Conservation (phyloP, 164 flowering plant genomes). For the Pachysandra terminalis region DNA sequence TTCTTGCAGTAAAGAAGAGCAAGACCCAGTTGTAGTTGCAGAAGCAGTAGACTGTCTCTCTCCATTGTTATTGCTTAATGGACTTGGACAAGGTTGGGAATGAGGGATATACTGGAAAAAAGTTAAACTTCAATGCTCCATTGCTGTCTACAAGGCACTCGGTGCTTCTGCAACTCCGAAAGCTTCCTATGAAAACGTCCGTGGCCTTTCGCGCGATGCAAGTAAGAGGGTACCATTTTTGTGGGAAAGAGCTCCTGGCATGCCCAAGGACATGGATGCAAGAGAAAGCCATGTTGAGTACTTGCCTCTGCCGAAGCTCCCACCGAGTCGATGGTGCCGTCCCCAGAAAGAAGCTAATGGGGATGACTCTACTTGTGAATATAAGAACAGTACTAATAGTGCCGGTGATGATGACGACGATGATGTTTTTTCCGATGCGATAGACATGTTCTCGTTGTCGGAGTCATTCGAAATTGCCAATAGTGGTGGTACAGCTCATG, state of each 20-base stretch:
- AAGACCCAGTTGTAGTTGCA: no score
- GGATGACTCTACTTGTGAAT: not conserved
- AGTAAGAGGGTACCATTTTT: slow-evolving; percentile 50
- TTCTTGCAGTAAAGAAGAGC: no score
- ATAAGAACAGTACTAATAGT: slow-evolving; percentile 5
- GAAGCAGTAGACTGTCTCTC: no score
- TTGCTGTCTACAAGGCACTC: slow-evolving; percentile 46
- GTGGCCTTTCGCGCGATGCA: slow-evolving; percentile 8
- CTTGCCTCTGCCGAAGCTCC: slow-evolving; percentile 39
- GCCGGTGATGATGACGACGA: slow-evolving; percentile 17
- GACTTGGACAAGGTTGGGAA: slow-evolving; percentile 16
- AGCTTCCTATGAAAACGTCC: slow-evolving; percentile 6
- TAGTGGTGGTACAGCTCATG: slow-evolving; percentile 3
- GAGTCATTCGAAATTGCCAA: slow-evolving; percentile 26
- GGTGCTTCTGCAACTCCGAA: not conserved
- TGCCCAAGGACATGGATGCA: slow-evolving; percentile 35
- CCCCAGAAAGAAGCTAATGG: not conserved
- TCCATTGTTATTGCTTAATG: slow-evolving; percentile 13
- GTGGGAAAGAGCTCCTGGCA: slow-evolving; percentile 69
- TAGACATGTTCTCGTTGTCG: slow-evolving; percentile 50
- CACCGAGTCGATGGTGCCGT: slow-evolving; percentile 43
- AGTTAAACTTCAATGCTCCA: slow-evolving; percentile 54
- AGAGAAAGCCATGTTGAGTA: not conserved
- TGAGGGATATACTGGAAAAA: slow-evolving; percentile 21
- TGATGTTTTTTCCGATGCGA: slow-evolving; percentile 38